phyloP scores from a whole-genome alignment of 176 grass and related monocot genomes.

The sorghum (Sorghum bicolor) region Sorghum_bicolor_NCBIv3 NC_012871.2:66674001-66674500 shows the following conservation, averaged over 20 bases:
- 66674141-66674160: constrained; percentile 14
- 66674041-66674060: not conserved
- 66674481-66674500: constrained; percentile 59
- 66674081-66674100: not conserved
- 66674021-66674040: not conserved
- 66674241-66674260: not conserved
- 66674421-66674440: constrained; percentile 7
- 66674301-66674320: constrained; percentile 29
- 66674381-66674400: constrained; percentile 3
- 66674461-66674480: constrained; percentile 24
- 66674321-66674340: not conserved
- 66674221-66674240: not conserved
- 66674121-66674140: constrained; percentile 24
- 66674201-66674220: constrained; percentile 6
- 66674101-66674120: constrained; percentile 6
- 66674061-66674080: constrained; percentile 1
- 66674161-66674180: not conserved
- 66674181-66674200: constrained; percentile 13
- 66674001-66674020: not conserved
- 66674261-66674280: constrained; percentile 7
- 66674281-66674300: constrained; percentile 16
- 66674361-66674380: constrained; percentile 20
- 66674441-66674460: constrained; percentile 5
- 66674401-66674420: not conserved
- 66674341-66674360: constrained; percentile 11